phyloP scores from a whole-genome alignment of 1,139 yeast species.

The Taphrina wiesneri region DNA sequence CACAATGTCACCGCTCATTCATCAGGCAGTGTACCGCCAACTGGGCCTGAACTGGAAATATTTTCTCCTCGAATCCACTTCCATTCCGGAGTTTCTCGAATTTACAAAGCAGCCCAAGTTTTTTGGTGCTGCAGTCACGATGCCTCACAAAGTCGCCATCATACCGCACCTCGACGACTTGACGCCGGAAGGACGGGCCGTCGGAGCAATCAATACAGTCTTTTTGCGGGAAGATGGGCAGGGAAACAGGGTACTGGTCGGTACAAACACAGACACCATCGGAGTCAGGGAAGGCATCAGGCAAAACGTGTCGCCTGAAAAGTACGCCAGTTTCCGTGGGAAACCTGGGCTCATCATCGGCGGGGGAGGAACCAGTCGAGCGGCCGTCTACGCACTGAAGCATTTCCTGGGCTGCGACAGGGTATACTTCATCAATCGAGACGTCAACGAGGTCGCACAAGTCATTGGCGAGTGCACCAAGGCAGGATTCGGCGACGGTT shows the following conservation, averaged over 20 bases:
- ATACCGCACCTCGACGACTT: conserved; percentile 61
- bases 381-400: conserved; percentile 83
- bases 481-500: conserved; percentile 49
- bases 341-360: conserved; percentile 64
- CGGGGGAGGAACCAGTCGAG: conserved; percentile 94
- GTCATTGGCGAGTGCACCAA: conserved; percentile 46
- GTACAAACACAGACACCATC: conserved; percentile 92
- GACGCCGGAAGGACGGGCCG: conserved; percentile 66
- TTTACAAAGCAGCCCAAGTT: conserved; percentile 47
- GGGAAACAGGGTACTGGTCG: conserved; percentile 54
- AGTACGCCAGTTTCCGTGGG: conserved; percentile 18
- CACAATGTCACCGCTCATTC: conserved; percentile 82
- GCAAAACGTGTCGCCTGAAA: neutral
- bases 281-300: conserved; percentile 66
- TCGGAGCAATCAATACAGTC: conserved; percentile 87
- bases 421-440: conserved; percentile 79
- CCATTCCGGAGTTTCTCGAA: conserved; percentile 46
- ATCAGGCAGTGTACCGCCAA: conserved; percentile 67
- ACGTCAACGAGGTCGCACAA: conserved; percentile 61
- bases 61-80: conserved; percentile 63
- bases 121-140: conserved; percentile 91
- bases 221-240: conserved; percentile 42
- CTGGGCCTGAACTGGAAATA: conserved; percentile 75
- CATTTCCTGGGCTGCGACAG: conserved; percentile 66
- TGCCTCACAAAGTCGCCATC: conserved; percentile 81